Percentiles rank a stretch among this genome's conserved stretches.
These are phyloP conservation scores for Aspergillus japonicus DNA, from an alignment of 2,329 filamentous ascomycete genomes.

Conservation along the genomic window DNA sequence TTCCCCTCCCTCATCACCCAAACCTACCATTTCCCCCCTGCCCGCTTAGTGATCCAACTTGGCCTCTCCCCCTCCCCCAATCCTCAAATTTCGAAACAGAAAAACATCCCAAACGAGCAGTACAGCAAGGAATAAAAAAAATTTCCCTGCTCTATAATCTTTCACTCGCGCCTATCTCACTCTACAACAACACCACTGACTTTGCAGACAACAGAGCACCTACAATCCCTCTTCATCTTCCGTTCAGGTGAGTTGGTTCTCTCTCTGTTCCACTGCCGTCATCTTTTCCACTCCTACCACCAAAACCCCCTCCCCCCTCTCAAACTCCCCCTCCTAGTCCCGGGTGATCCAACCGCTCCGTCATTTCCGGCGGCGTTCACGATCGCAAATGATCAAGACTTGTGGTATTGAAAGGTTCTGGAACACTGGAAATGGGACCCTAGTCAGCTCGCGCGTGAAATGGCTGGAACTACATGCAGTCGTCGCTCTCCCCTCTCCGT, in stretches of 20 bases:
- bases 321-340: slow-evolving; percentile 9
- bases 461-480: slow-evolving; percentile 11
- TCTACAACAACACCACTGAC: slow-evolving; percentile 13
- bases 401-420: slow-evolving; percentile 3
- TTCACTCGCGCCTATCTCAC: slow-evolving; percentile 8
- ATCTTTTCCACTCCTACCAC: slow-evolving; percentile 13
- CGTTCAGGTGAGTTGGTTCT: slow-evolving; percentile 26
- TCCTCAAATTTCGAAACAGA: slow-evolving; percentile 3
- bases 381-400: slow-evolving; percentile 2
- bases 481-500: slow-evolving; percentile 1
- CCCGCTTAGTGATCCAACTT: slow-evolving; percentile 10
- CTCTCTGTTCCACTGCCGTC: slow-evolving; percentile 14
- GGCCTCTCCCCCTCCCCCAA: slow-evolving; percentile 3
- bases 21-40: slow-evolving; percentile 9
- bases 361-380: not conserved
- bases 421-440: not conserved
- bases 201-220: slow-evolving; percentile 11
- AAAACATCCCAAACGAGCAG: not conserved
- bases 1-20: slow-evolving; percentile 16
- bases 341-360: slow-evolving; percentile 2
- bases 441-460: slow-evolving; percentile 7
- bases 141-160: not conserved
- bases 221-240: slow-evolving; percentile 13
- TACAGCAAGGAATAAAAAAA: not conserved
- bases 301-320: slow-evolving; percentile 9